Percentiles rank a stretch among this genome's conserved stretches.
Conservation (phyloP, 352 stramenopile species). For the Blastocystis sp. region DNA sequence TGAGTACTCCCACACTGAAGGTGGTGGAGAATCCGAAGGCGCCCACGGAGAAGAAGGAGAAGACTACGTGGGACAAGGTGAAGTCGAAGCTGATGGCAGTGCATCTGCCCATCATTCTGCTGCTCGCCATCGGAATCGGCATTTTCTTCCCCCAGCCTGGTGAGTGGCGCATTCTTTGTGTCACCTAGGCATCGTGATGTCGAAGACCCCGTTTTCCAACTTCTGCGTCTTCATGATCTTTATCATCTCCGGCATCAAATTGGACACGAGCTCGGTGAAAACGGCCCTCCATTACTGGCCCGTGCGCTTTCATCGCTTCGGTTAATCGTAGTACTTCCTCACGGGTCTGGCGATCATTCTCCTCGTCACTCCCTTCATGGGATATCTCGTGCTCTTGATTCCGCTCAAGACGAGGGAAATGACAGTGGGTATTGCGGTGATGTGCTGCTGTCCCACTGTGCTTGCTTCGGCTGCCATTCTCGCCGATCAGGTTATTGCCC, state of each 20-base stretch:
- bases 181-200: constrained; percentile 22
- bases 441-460: constrained; percentile 61
- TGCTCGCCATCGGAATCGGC: constrained; percentile 61
- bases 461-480: constrained; percentile 65
- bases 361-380: constrained; percentile 46
- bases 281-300: constrained; percentile 62
- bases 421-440: constrained; percentile 47
- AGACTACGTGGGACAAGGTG: constrained; percentile 3
- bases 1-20: neutral
- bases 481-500: constrained; percentile 25
- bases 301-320: neutral
- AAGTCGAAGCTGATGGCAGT: constrained; percentile 51
- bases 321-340: constrained; percentile 53
- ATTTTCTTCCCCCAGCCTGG: constrained; percentile 60
- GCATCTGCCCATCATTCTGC: constrained; percentile 57
- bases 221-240: constrained; percentile 69
- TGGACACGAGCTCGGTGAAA: constrained; percentile 60
- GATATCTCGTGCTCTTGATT: constrained; percentile 44
- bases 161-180: neutral
- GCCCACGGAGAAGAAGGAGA: neutral
- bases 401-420: constrained; percentile 42
- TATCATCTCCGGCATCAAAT: constrained; percentile 62
- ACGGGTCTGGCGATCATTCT: constrained; percentile 48
- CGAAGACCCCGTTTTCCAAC: constrained; percentile 44
- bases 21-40: neutral